Evolutionary conservation across 441 rosid genomes (phyloP), one percentile per base, ranked within the genome.

Genomic region (Hura crepitans): DNA sequence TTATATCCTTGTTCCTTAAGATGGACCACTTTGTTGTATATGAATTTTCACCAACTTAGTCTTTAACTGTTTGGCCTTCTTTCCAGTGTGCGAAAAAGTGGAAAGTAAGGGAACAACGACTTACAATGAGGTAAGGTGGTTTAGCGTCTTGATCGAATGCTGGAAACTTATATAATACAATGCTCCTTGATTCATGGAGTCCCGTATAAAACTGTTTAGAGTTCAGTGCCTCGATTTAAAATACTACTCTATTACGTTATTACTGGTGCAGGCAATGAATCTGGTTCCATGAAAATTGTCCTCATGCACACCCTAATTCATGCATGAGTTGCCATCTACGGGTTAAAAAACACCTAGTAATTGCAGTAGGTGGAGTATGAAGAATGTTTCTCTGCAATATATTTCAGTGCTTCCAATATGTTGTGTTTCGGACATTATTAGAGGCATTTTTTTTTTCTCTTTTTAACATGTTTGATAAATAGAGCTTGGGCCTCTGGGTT

Each of bases 41-140:
- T 11, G 56, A 28, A 11, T 55, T 27, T 35, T 13, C 45, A 43
- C 46, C 68, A 51, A 20, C 59, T 82, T 25, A 65, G 63, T 65
- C 42, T 65, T 72, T 61, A 70, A 61, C 68, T 76, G n/a, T 33
- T 58, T 70, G n/a, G 4, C 68, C 65, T 73, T 76, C 54, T 58
- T 62, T 75, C 28, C 83, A 96, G 99, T 96, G 77, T 96, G 99
- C 25, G 98, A 96, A 73, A 93, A 96, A 78, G 99, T 96, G 75
- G 97, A 96, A 83, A 91, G 96, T 88, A 96, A 91, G 79, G 99
- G 98, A 73, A 88, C 96, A 75, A 96, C 99, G 6, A 93, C 99
- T 62, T 96, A 96, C 82, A 96, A 96, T 72, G 99, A 96, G 97
- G 99, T 96, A 74, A 74, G 82, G 54, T 79, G 81, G 72, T 79